Evolutionary conservation across 106 monocot species (phyloP).

Genomic region (Iris macrosiphon): DNA sequence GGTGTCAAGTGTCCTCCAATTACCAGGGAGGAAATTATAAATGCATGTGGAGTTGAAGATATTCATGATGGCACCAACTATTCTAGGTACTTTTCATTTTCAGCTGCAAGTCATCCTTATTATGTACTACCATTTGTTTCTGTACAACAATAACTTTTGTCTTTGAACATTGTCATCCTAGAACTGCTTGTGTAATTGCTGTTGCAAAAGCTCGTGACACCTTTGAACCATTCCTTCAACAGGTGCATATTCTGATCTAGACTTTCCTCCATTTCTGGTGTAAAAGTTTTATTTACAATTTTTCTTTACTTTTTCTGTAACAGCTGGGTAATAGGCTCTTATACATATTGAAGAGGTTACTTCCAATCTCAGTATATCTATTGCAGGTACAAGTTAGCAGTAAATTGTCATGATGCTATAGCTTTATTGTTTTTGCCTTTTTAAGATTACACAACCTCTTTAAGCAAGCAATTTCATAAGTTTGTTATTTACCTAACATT

Average conservation of each 20-base stretch:
- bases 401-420: too few species aligned
- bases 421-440: too few species aligned
- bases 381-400: slow-evolving; percentile 75
- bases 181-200: slow-evolving; percentile 80
- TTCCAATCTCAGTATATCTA: slow-evolving; percentile 76
- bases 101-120: background rate
- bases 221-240: slow-evolving; percentile 78
- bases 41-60: slow-evolving; percentile 94
- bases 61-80: slow-evolving; percentile 94
- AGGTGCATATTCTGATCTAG: slow-evolving; percentile 25
- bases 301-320: background rate
- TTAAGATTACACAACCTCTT: too few species aligned
- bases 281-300: too few species aligned
- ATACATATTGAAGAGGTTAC: slow-evolving; percentile 76
- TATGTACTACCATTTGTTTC: background rate
- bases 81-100: slow-evolving; percentile 38
- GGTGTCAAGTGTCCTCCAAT: slow-evolving; percentile 80
- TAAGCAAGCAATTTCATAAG: too few species aligned
- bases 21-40: slow-evolving; percentile 82
- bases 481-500: too few species aligned
- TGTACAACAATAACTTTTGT: background rate
- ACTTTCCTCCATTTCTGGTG: background rate
- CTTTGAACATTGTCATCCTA: slow-evolving; percentile 3
- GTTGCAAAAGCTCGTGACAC: slow-evolving; percentile 77
- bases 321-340: slow-evolving; percentile 87